phyloP scores from a whole-genome alignment of 257 asterid genomes.

The Fraxinus quadrangulata region DNA sequence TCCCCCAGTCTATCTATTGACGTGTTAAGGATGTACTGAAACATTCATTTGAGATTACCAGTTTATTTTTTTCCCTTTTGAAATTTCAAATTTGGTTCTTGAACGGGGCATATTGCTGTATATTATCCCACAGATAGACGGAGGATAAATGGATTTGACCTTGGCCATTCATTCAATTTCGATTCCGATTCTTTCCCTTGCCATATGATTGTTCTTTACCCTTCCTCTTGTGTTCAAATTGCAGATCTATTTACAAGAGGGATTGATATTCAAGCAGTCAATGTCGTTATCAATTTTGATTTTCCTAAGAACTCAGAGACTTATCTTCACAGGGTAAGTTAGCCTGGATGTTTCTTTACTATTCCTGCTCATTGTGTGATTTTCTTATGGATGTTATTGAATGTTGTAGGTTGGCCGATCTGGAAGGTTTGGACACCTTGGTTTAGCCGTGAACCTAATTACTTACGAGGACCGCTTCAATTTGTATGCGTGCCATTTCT shows the following conservation, averaged over 20 bases:
- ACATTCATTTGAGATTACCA: neutral
- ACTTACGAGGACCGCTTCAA: constrained; percentile 82
- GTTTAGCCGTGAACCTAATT: constrained; percentile 73
- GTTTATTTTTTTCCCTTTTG: neutral
- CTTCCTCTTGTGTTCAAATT: constrained; percentile 3
- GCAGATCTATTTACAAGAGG: constrained; percentile 85
- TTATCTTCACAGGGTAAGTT: constrained; percentile 73
- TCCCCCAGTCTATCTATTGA: neutral
- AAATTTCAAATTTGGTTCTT: neutral
- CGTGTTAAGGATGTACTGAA: neutral
- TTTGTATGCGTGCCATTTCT: constrained; percentile 42
- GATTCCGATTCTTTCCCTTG: neutral
- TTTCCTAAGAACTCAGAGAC: constrained; percentile 84
- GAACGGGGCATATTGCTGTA: neutral
- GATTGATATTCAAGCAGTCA: constrained; percentile 84
- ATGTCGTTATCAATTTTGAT: constrained; percentile 82
- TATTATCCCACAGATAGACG: neutral
- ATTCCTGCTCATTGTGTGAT: neutral
- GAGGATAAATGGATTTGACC: neutral
- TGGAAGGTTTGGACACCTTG: constrained; percentile 84
- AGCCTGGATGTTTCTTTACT: neutral
- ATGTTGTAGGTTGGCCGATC: constrained; percentile 73
- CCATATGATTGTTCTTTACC: constrained; percentile 18
- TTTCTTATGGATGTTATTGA: constrained; percentile 9
- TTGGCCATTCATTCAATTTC: neutral